Evolutionary conservation across 2,329 filamentous ascomycete species (phyloP), one percentile per base, ranked within the genome.

Genomic region (Pseudopithomyces chartarum): DNA sequence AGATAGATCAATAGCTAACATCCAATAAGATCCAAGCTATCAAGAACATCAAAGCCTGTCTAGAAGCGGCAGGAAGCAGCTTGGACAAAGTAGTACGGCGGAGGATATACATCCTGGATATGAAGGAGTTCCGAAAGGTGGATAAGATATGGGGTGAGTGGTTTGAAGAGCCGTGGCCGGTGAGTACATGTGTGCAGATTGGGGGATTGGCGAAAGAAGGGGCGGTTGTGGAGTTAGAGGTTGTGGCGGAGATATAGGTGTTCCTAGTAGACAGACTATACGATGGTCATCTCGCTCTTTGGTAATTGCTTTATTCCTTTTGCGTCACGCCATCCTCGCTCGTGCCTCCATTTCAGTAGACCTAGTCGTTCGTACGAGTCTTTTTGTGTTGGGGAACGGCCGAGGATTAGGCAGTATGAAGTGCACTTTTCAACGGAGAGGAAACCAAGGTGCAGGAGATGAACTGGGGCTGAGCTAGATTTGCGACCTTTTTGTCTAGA

Each of bases 161-260:
- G 39, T 45, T 53, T 19, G 39, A 34, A 6, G 39, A 44, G 20
- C 50, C 50, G 32, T 53, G 29, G 23, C 50, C 50, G 17, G 50
- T 53, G n/a, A 53, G 50, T 45, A 53, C 50, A 12, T 53, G 50
- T 36, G 50, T 51, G 23, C 45, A 51, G 34, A 53, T 53, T 8
- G 45, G 50, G n/a, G 50, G 39, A 22, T 22, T 53, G 19, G 50
- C 50, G 32, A 53, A 53, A n/a, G 40, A 53, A n/a, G 50, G 50
- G 5, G 50, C 50, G 11, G n/a, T 53, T 5, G 50, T 53, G 22
- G 50, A 53, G 26, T 34, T 53, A 19, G 50, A 53, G 39, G 39
- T 53, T 33, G 50, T 53, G n/a, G 50, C 50, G 12, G 50, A 53
- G 33, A 40, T 19, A 2, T 52, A 43, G 12, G 34, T 5, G 3